Conservation (phyloP, 441 rosid species). For the Isatis lusitanica region DNA sequence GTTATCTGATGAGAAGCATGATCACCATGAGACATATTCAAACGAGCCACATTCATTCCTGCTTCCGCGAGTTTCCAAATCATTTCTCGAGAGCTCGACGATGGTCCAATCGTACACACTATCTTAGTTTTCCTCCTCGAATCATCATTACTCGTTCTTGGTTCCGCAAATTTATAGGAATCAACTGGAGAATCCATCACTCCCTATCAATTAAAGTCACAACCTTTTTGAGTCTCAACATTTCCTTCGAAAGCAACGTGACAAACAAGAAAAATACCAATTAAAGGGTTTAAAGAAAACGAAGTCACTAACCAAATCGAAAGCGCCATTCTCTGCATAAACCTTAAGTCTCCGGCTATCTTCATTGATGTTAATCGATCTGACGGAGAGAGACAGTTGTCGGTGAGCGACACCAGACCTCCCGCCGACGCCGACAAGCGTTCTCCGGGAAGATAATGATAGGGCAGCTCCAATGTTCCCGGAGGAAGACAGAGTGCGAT, state of each 20-base stretch:
- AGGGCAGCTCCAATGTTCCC: conserved; percentile 12
- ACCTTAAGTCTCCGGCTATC: conserved; percentile 29
- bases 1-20: conserved; percentile 89
- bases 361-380: conserved; percentile 40
- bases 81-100: conserved; percentile 88
- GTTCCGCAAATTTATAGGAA: conserved; percentile 35
- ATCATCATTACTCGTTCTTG: conserved; percentile 38
- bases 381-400: conserved; percentile 31
- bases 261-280: conserved; percentile 20
- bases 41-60: conserved; percentile 96
- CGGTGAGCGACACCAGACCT: conserved; percentile 13
- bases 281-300: neutral
- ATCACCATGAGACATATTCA: conserved; percentile 98
- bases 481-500: conserved; percentile 33
- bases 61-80: conserved; percentile 92
- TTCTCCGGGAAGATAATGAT: neutral
- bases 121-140: conserved; percentile 78
- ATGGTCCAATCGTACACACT: conserved; percentile 93
- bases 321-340: conserved; percentile 43
- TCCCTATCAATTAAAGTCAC: conserved; percentile 40
- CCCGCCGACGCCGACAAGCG: conserved; percentile 21
- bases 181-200: conserved; percentile 38
- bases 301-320: conserved; percentile 38
- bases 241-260: conserved; percentile 11
- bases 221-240: neutral